phyloP scores from a whole-genome alignment of 23 red algal genomes.

The Gracilaria vermiculophylla region DNA sequence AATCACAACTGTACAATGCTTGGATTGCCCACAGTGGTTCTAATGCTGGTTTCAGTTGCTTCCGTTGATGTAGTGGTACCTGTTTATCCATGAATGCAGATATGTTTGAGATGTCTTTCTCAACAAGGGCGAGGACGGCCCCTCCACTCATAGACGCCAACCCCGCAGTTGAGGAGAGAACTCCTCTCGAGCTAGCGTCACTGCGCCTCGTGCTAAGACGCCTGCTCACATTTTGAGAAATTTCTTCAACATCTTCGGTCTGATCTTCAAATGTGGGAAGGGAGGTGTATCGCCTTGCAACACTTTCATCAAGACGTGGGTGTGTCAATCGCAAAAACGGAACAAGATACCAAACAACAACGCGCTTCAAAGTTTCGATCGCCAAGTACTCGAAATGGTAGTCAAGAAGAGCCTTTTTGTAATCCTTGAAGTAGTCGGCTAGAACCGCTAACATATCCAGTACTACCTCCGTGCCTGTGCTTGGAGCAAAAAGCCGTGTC shows the following conservation, averaged over 20 bases:
- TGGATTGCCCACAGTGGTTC: constrained; percentile 52
- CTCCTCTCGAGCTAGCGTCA: neutral
- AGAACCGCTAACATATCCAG: constrained; percentile 52
- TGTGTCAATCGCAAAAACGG: constrained; percentile 42
- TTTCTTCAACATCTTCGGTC: neutral
- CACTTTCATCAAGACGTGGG: constrained; percentile 38
- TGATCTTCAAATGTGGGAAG: constrained; percentile 54
- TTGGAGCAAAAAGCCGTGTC: constrained; percentile 44
- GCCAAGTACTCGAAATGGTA: constrained; percentile 72
- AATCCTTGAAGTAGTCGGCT: constrained; percentile 42
- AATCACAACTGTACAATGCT: constrained; percentile 16
- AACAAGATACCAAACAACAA: constrained; percentile 57
- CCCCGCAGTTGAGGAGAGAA: neutral
- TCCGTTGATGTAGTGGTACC: constrained; percentile 46
- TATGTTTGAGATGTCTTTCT: constrained; percentile 50
- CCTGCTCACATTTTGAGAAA: neutral
- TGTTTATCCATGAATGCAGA: constrained; percentile 43
- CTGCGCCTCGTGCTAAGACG: neutral
- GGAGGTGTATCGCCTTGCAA: constrained; percentile 45
- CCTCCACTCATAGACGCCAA: constrained; percentile 33
- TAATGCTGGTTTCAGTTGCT: constrained; percentile 40
- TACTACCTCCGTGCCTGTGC: constrained; percentile 67
- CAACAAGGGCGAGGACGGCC: constrained; percentile 42
- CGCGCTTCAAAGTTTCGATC: constrained; percentile 52
- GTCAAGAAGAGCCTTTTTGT: constrained; percentile 32